Evolutionary conservation across 176 grass and related monocot genomes (phyloP), one percentile per base, ranked within the genome.

Genomic region (Coix lacrymajobi): DNA sequence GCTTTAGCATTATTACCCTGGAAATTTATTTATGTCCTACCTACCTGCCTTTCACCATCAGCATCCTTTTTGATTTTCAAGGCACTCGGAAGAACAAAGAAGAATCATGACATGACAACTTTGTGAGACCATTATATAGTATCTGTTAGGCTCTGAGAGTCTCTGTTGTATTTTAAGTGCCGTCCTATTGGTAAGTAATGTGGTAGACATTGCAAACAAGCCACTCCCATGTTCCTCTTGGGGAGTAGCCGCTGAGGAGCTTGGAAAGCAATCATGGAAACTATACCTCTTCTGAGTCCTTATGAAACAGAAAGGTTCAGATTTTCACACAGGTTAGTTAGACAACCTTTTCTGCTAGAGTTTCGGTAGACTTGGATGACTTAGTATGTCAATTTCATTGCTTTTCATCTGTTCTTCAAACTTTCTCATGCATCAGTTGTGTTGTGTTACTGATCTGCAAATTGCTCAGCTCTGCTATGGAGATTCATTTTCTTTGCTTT

Each of bases 241-340:
- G 68, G 72, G 84, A 79, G 57, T 36, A 39, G 58, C 11, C 34
- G 28, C 8, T 43, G 84, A 66, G 54, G 67, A 54, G 37, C 24
- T 66, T 43, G 44, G 30, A 24, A 14, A 79, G 32, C 43, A 48
- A 71, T 64, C 26, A 72, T 88, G 86, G 83, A 61, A 54, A 8
- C 25, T 68, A 8, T 80, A 65, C 70, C 84, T 80, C 86, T 89
- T 73, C 77, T 83, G 0, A 83, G 32, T 56, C 84, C 78, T 29
- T 71, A 33, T 84, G 64, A 89, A 69, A 76, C 77, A 46, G 63
- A 58, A 14, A 61, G 34, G 71, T 85, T 91, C 67, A 68, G 70
- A 46, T 80, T 91, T 63, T 87, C 78, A 32, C 78, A 83, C 73
- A 87, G 84, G 81, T 85, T 25, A 77, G 72, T 85, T 76, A 57